Base-by-base conservation (phyloP, 805 yeast genomes). In the Tetrapisispora taiwanensis region DNA sequence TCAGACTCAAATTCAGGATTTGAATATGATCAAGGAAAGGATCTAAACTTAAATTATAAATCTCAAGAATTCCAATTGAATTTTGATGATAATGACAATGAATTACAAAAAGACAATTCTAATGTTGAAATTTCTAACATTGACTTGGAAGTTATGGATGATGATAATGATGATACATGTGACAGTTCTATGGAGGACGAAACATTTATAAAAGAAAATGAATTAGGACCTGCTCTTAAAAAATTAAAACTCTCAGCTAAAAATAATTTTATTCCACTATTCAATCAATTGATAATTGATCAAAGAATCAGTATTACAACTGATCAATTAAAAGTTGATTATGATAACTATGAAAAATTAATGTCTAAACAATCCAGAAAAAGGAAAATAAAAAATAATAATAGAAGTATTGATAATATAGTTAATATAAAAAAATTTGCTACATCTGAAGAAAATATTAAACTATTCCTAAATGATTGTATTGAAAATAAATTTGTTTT, bases 301-400 rank as follows among this genome's bases (percentile, higher is more conserved):
- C 55, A 48, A 27, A 50, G 50, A 36, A 59, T 53, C 2, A 57
- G 60, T 15, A 32, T 55, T 13, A 39, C 53, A 7, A 61, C 62
- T 3, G 64, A 59, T 4, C 39, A 38, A 13, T 45, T 61, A 28
- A 50, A 60, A 42, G 39, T 39, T 12, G 52, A 56, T 32, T 52
- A 51, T 46, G 55, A 47, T 12, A 39, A 47, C 30, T 61, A 61
- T 43, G 22, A 44, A 24, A 48, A 44, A 14, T 13, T 31, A 1
- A 61, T 61, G 66, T 48, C 42, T 9, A 43, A 38, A n/a, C 41
- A 19, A 12, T 38, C 41, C 34, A 46, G 24, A 30, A 30, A n/a
- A 10, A 42, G 37, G 36, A 35, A 32, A 30, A 26, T 22, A 20
- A 34, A 24, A 13, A 17, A 27, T 17, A 28, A 37, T 12, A 17